phyloP scores from a whole-genome alignment of 176 grass and related monocot species.

The Triticum turgidum region DNA sequence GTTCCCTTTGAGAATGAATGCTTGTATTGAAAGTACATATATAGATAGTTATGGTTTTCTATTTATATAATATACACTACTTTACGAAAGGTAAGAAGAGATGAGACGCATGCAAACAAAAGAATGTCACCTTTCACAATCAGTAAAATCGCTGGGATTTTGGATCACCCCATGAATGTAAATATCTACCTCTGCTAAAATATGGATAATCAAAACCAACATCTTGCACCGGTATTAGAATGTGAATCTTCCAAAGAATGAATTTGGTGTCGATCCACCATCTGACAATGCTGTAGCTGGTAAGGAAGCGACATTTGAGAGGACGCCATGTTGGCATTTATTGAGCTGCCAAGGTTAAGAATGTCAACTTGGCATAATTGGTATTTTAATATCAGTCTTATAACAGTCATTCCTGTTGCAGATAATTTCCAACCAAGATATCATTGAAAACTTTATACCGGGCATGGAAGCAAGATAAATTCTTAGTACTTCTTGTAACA shows the following conservation, averaged over 20 bases:
- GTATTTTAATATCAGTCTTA: not conserved
- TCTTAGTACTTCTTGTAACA: not conserved
- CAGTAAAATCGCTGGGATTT: slow-evolving; percentile 19
- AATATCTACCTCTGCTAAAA: slow-evolving; percentile 30
- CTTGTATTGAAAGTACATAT: not conserved
- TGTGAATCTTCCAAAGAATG: slow-evolving; percentile 76
- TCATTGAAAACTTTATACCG: not conserved
- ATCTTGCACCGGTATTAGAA: slow-evolving; percentile 34
- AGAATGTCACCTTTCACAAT: slow-evolving; percentile 35
- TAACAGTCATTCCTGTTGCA: not conserved
- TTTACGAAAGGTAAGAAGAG: slow-evolving; percentile 32
- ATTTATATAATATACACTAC: slow-evolving; percentile 31
- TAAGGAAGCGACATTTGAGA: slow-evolving; percentile 52
- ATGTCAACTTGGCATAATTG: not conserved
- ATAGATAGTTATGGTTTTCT: slow-evolving; percentile 18
- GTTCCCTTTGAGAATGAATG: not conserved
- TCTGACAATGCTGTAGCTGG: slow-evolving; percentile 55
- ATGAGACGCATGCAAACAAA: slow-evolving; percentile 33
- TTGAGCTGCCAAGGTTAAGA: slow-evolving; percentile 53
- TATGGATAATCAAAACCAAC: slow-evolving; percentile 36
- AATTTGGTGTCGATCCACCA: slow-evolving; percentile 44
- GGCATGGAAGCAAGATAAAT: slow-evolving; percentile 2
- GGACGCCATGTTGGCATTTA: slow-evolving; percentile 85
- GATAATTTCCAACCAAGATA: not conserved
- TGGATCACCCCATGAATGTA: not conserved